phyloP scores from a whole-genome alignment of 2,329 filamentous ascomycete species.

The Cadophora sp. region DNA sequence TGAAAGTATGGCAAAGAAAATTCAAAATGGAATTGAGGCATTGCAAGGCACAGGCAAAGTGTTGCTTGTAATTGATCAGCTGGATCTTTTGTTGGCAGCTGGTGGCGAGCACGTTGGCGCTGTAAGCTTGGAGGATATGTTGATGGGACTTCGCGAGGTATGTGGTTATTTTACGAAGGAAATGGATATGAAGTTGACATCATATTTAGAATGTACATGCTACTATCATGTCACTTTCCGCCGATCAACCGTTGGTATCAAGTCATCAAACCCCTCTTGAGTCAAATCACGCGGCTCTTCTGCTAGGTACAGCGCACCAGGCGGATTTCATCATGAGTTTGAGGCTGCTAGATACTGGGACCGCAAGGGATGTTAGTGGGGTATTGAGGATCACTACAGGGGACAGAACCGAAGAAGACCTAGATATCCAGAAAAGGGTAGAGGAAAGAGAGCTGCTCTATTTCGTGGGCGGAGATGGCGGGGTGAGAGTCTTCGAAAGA shows the following conservation, averaged over 20 bases:
- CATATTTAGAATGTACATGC: slow-evolving; percentile 63
- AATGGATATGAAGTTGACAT: slow-evolving; percentile 3
- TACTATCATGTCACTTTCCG: slow-evolving; percentile 71
- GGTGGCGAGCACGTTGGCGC: slow-evolving; percentile 54
- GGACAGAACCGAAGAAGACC: slow-evolving; percentile 42
- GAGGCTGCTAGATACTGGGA: slow-evolving; percentile 81
- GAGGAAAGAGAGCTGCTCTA: slow-evolving; percentile 80
- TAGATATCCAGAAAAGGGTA: slow-evolving; percentile 45
- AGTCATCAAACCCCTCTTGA: slow-evolving; percentile 69
- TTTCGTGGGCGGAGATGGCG: slow-evolving; percentile 79
- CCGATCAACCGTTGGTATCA: slow-evolving; percentile 75
- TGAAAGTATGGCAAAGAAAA: slow-evolving; percentile 30
- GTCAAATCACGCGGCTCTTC: slow-evolving; percentile 72
- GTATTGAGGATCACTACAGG: slow-evolving; percentile 78
- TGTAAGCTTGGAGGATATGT: slow-evolving; percentile 58
- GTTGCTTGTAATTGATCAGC: slow-evolving; percentile 70
- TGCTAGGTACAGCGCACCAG: slow-evolving; percentile 75
- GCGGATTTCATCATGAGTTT: slow-evolving; percentile 76
- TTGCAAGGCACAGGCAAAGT: slow-evolving; percentile 47
- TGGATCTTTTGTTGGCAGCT: slow-evolving; percentile 69
- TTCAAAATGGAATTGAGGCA: slow-evolving; percentile 33
- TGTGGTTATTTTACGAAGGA: slow-evolving; percentile 34
- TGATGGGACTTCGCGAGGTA: slow-evolving; percentile 70
- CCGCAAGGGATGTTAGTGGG: slow-evolving; percentile 89
- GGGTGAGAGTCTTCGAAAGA: slow-evolving; percentile 83